Evolutionary conservation across 2,329 filamentous ascomycete species (phyloP), one percentile per base, ranked within the genome.

Genomic region (Aspergillus neotritici): DNA sequence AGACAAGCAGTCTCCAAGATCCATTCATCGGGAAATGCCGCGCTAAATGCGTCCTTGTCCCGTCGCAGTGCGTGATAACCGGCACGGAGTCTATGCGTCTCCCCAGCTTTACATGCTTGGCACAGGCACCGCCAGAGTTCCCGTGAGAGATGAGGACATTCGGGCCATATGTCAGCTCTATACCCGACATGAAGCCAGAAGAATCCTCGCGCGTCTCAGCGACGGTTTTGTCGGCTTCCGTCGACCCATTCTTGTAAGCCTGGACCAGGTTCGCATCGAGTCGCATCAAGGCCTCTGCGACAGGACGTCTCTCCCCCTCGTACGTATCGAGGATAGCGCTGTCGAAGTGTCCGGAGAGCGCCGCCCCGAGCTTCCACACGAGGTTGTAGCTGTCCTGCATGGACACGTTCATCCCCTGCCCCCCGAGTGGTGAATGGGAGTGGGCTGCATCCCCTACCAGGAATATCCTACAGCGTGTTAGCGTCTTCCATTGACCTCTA

Each of bases 341-440:
- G 0, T 44, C 40, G 58, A 2, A 77, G 64, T n/a, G 66, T 60
- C 2, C 65, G 71, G 8, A 79, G 62, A 44, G 21, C n/a, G 12
- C 14, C 13, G 29, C 16, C n/a, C 16, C 4, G 5, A 37, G 21
- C 53, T 80, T 79, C 75, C 75, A 79, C 3, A 74, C 75, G 32
- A 78, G 69, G 44, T 79, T 79, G 54, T 77, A 75, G 13, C 67
- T 44, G 48, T 83, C 79, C 51, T 82, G 78, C 39, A 82, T 61
- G 8, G 54, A 57, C 9, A 61, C 57, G 39, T 66, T 66, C 63
- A 66, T 64, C 7, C 69, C 82, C 64, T 83, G 82, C 0, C 81
- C 82, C 1, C 79, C 79, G 61, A 83, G 84, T 9, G 81, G 82
- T 5, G 77, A 81, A 57, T 85, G 82, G 0, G 81, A 84, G 15